Conservation (phyloP, 2,329 filamentous ascomycete genomes). For the Fusarium sp. region DNA sequence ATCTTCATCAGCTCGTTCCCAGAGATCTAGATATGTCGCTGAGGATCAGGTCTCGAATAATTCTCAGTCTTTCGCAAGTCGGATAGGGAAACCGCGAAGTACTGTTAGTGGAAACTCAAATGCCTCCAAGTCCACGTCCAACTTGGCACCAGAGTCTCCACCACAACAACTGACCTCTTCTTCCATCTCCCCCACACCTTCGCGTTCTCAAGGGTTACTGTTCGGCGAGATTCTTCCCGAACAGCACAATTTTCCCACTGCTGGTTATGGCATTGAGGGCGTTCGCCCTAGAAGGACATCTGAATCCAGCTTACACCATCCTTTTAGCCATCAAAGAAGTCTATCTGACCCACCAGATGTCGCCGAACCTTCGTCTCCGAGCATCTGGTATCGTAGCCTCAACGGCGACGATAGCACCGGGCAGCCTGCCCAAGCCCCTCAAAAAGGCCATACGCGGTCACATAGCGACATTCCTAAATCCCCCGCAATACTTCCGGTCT, state of each 20-base stretch:
- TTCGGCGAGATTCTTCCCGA: conserved; percentile 82
- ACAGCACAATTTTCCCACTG: conserved; percentile 64
- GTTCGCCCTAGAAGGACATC: conserved; percentile 72
- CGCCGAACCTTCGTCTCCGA: conserved; percentile 73
- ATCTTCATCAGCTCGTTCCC: conserved; percentile 52
- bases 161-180: conserved; percentile 53
- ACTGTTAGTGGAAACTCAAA: conserved; percentile 52
- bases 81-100: conserved; percentile 66
- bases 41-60: conserved; percentile 68
- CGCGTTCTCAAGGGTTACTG: conserved; percentile 66
- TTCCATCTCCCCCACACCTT: conserved; percentile 52
- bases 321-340: conserved; percentile 65
- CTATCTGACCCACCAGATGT: conserved; percentile 67
- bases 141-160: conserved; percentile 51
- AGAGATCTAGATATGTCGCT: conserved; percentile 62
- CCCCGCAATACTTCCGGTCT: conserved; percentile 50
- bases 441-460: conserved; percentile 61
- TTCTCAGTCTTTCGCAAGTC: conserved; percentile 71
- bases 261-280: conserved; percentile 72
- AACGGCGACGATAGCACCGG: conserved; percentile 44
- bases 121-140: conserved; percentile 54
- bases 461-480: conserved; percentile 70
- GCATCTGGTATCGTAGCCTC: conserved; percentile 71
- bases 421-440: conserved; percentile 42
- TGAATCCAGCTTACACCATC: conserved; percentile 75